Evolutionary conservation across 805 yeast species (phyloP).

Genomic region (Metschnikowia lunata): DNA sequence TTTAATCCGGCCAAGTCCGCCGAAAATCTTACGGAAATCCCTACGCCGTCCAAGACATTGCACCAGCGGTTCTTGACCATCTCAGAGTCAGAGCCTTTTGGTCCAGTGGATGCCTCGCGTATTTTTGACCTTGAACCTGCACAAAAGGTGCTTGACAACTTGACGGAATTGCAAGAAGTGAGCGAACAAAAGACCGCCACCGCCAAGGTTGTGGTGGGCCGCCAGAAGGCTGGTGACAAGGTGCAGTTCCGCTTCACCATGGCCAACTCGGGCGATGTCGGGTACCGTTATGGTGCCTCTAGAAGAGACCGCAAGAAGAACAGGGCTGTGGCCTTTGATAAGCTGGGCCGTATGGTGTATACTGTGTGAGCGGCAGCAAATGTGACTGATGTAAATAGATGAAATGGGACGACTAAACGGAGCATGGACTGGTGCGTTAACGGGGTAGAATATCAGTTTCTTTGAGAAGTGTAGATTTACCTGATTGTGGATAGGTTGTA

Average conservation of each 20-base stretch:
- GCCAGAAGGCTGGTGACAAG: constrained; percentile 64
- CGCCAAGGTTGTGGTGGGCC: constrained; percentile 45
- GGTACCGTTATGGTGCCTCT: constrained; percentile 87
- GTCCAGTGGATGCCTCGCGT: constrained; percentile 91
- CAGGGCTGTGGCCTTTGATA: constrained; percentile 68
- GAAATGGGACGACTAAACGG: constrained; percentile 1
- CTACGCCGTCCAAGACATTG: constrained; percentile 77
- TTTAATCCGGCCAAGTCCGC: constrained; percentile 40
- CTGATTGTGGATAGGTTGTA: too few relatives aligned
- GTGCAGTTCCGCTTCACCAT: constrained; percentile 68
- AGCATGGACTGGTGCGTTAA: too few relatives aligned
- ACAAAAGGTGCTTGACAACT: constrained; percentile 62
- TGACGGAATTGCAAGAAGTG: constrained; percentile 57
- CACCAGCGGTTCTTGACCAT: constrained; percentile 81
- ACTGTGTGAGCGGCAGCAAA: constrained; percentile 8
- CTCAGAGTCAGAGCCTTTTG: constrained; percentile 93
- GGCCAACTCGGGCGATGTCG: constrained; percentile 79
- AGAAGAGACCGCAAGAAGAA: constrained; percentile 84
- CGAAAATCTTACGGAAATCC: constrained; percentile 91
- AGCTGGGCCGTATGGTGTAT: constrained; percentile 56
- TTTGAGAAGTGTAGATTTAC: too few relatives aligned
- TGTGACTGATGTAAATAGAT: constrained; percentile 5
- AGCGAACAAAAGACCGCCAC: constrained; percentile 30
- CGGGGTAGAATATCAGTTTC: too few relatives aligned
- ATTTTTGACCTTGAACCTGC: constrained; percentile 87